A percentile compares a stretch with the other conserved stretches of the same genome.
These are phyloP conservation scores for Aspergillus persii DNA, from an alignment of 2,329 filamentous ascomycete species.

Conservation along the genomic window DNA sequence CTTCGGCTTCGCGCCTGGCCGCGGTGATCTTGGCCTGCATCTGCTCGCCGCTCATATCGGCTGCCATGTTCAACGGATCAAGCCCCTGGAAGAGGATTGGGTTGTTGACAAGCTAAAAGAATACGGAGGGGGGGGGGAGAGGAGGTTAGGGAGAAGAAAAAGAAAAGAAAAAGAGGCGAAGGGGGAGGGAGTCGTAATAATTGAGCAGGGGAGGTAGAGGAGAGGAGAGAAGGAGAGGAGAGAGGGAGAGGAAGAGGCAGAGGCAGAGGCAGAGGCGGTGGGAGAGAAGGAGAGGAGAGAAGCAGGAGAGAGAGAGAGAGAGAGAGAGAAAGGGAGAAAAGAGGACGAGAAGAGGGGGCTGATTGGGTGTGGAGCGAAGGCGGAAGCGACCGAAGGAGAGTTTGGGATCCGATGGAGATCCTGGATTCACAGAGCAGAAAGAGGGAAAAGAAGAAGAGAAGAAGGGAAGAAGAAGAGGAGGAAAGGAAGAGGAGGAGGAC, in stretches of 20 bases:
- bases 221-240: conserved; percentile 7
- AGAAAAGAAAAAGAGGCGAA: conserved; percentile 2
- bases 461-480: too few relatives aligned
- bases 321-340: conserved; percentile 4
- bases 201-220: conserved; percentile 19
- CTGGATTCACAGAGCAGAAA: conserved; percentile 8
- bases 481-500: too few relatives aligned
- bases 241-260: conserved; percentile 7
- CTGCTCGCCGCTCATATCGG: conserved; percentile 52
- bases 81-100: conserved; percentile 25
- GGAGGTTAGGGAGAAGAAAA: conserved; percentile 2
- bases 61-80: conserved; percentile 39
- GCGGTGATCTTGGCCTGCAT: conserved; percentile 93
- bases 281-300: conserved; percentile 7
- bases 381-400: conserved; percentile 29
- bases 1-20: conserved; percentile 95
- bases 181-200: conserved; percentile 17
- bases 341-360: conserved; percentile 12
- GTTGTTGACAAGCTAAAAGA: conserved; percentile 19
- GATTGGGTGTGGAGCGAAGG: conserved; percentile 28
- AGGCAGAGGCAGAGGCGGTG: conserved; percentile 5
- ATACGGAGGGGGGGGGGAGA: background rate
- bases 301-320: background rate
- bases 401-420: too few relatives aligned
- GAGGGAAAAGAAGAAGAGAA: background rate